Conservation (phyloP, 805 yeast genomes). For the Candida corydali region DNA sequence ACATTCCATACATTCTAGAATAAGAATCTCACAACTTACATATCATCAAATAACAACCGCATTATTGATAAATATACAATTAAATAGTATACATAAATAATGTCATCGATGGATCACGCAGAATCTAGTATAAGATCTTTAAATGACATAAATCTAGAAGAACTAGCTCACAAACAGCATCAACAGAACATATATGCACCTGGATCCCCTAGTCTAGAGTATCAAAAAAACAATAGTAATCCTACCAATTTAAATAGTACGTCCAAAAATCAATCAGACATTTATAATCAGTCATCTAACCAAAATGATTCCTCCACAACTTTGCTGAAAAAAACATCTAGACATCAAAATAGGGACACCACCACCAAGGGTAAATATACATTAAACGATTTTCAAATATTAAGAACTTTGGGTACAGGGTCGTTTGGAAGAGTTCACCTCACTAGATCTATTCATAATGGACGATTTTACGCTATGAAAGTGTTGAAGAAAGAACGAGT, state of each 20-base stretch:
- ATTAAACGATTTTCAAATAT: conserved; percentile 51
- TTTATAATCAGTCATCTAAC: not conserved
- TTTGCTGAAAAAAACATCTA: conserved; percentile 8
- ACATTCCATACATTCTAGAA: too few species aligned
- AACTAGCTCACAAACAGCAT: conserved; percentile 23
- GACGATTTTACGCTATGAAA: conserved; percentile 57
- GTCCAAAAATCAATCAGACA: not conserved
- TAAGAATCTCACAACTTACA: too few species aligned
- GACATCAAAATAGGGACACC: conserved; percentile 23
- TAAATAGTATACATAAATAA: too few species aligned
- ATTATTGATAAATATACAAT: too few species aligned
- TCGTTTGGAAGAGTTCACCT: conserved; percentile 59
- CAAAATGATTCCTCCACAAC: not conserved
- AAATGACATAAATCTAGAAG: conserved; percentile 25
- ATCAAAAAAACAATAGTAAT: not conserved
- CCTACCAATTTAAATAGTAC: not conserved
- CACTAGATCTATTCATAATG: conserved; percentile 55
- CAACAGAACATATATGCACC: conserved; percentile 23
- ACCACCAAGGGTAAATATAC: conserved; percentile 55
- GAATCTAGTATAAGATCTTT: conserved; percentile 20
- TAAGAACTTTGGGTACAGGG: conserved; percentile 59
- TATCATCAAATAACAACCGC: too few species aligned
- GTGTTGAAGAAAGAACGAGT: conserved; percentile 55
- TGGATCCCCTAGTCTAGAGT: conserved; percentile 14
- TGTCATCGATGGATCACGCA: conserved; percentile 24